Evolutionary conservation across 768 basidiomycete genomes (phyloP).

Genomic region (Leucocoprinus sp.): DNA sequence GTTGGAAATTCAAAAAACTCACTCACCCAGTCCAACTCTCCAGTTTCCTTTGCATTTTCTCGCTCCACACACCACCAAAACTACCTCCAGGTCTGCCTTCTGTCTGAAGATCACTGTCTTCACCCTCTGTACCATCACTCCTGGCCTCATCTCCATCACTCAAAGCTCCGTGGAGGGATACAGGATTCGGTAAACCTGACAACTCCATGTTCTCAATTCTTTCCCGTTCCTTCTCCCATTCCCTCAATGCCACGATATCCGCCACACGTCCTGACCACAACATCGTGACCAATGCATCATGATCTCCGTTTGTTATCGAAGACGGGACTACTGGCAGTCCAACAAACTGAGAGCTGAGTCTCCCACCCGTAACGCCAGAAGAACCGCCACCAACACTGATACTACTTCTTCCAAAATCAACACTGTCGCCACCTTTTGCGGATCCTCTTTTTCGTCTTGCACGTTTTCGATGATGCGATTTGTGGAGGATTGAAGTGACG

Average conservation of each 20-base stretch:
- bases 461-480: conserved; percentile 8
- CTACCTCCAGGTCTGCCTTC: conserved; percentile 3
- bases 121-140: conserved; percentile 21
- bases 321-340: neutral
- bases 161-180: conserved; percentile 18
- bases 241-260: conserved; percentile 29
- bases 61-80: conserved; percentile 35
- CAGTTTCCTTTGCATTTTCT: conserved; percentile 33
- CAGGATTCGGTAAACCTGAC: neutral
- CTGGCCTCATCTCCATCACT: conserved; percentile 35
- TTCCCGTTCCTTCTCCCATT: conserved; percentile 22
- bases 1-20: neutral
- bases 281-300: conserved; percentile 14
- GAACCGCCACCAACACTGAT: conserved; percentile 12
- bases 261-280: conserved; percentile 38
- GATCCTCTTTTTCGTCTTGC: conserved; percentile 11
- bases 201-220: neutral
- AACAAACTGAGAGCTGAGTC: conserved; percentile 11
- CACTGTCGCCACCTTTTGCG: conserved; percentile 24
- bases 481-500: conserved; percentile 36
- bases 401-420: conserved; percentile 36
- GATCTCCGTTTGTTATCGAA: conserved; percentile 20
- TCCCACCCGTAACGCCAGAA: conserved; percentile 22
- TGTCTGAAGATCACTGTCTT: conserved; percentile 12
- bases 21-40: conserved; percentile 38